Base-by-base conservation (phyloP, 2,329 filamentous ascomycete genomes). In the Drechslerella coelobrocha region DNA sequence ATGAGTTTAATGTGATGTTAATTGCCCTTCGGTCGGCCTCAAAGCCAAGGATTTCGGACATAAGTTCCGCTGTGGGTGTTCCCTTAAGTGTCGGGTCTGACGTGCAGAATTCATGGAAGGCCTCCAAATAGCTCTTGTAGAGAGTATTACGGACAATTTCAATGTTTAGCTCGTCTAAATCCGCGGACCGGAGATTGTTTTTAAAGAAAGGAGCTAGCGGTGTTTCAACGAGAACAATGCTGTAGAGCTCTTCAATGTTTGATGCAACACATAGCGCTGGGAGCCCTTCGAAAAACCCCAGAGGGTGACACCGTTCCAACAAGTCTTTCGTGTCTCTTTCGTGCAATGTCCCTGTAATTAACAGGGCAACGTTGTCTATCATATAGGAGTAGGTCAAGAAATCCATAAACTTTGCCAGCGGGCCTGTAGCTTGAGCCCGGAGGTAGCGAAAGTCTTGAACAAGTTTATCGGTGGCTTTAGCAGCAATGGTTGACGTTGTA, bases 351-450 rank as follows among this genome's bases (percentile, higher is more conserved):
- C 94, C 94, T 21, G 94, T 99, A 80, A 99, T 99, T 77, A 99
- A 87, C 41, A 99, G 88, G 39, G 95, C 94, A 57, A 99, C 92
- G 77, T 99, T 99, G 82, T 99, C 94, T 80, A 99, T 99, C 94
- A 99, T 99, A 84, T 99, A 99, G 73, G 92, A 93, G 79, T 99
- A 99, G 0, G 94, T 99, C 72, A 99, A 83, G 80, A 96, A 99
- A 80, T 97, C 92, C 86, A 99, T 92, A 80, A 99, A 99, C 78
- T 91, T 92, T 73, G 92, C 89, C 37, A 97, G 86, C 0, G 92
- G 91, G 14, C 94, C 94, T 1, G 91, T 91, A 26, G 93, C 90
- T 78, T 99, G 96, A 73, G 92, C 92, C 75, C 95, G 91, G 48
- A 99, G 85, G 79, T 99, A 99, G 78, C 92, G 89, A 80, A 99